These are phyloP conservation scores for Aspergillus jensenii DNA, from an alignment of 2,329 filamentous ascomycete genomes.

Conservation along the genomic window DNA sequence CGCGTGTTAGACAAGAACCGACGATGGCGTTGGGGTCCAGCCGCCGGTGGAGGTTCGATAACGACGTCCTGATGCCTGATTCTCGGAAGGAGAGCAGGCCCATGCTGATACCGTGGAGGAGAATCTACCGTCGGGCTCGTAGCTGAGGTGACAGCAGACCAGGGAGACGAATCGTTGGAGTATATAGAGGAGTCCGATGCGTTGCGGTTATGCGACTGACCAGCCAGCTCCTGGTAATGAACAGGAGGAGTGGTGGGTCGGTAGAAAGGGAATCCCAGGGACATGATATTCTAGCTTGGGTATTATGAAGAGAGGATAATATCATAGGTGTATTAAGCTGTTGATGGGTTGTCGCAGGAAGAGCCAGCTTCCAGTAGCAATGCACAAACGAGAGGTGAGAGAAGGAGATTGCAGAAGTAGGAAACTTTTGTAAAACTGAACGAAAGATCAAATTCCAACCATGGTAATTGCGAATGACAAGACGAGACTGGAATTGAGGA, in stretches of 20 bases:
- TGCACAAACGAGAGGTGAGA: conserved; percentile 17
- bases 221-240: conserved; percentile 33
- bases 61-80: conserved; percentile 82
- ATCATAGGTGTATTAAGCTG: background rate
- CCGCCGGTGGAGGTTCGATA: conserved; percentile 58
- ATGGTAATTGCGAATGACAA: conserved; percentile 20
- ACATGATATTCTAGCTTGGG: conserved; percentile 33
- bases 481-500: conserved; percentile 9
- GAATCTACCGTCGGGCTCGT: conserved; percentile 68
- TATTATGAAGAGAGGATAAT: background rate
- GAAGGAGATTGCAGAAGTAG: conserved; percentile 3
- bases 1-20: conserved; percentile 54
- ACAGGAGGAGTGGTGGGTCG: conserved; percentile 47
- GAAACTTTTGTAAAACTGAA: conserved; percentile 18
- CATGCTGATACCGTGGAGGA: conserved; percentile 73
- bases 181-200: conserved; percentile 66
- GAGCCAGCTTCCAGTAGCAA: conserved; percentile 23
- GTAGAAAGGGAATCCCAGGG: conserved; percentile 43
- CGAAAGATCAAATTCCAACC: conserved; percentile 20
- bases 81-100: conserved; percentile 76
- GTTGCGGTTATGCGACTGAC: conserved; percentile 57
- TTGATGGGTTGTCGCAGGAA: conserved; percentile 15
- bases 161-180: conserved; percentile 67
- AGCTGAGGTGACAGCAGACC: conserved; percentile 66
- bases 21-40: conserved; percentile 57